A percentile compares a stretch with the other conserved stretches of the same genome.
phyloP scores from a whole-genome alignment of 2,329 filamentous ascomycete genomes.

The Fusarium sp. region DNA sequence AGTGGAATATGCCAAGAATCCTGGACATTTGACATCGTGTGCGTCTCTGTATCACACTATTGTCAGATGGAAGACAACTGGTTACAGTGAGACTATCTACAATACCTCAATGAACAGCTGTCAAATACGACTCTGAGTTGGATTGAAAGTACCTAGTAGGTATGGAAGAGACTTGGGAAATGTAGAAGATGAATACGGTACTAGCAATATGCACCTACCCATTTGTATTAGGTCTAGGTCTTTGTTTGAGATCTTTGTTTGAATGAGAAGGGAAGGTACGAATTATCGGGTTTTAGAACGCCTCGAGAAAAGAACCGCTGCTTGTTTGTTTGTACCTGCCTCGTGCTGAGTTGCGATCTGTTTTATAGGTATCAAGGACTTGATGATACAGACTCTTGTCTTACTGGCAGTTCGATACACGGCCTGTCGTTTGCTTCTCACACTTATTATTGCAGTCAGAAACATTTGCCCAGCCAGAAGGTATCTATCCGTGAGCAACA shows the following conservation, averaged over 20 bases:
- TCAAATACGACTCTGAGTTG: background rate
- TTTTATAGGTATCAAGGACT: background rate
- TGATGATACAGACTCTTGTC: background rate
- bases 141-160: too few relatives aligned
- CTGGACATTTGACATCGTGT: slow-evolving; percentile 21
- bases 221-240: background rate
- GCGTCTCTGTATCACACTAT: background rate
- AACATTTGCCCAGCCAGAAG: background rate
- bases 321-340: background rate
- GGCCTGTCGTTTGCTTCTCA: background rate
- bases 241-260: background rate
- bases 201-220: background rate
- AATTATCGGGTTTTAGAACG: background rate
- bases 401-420: background rate
- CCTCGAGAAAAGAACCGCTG: background rate
- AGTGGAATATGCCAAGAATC: slow-evolving; percentile 33
- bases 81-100: background rate
- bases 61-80: slow-evolving; percentile 19
- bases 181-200: background rate
- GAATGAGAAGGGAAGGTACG: background rate
- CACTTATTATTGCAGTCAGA: background rate
- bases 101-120: background rate
- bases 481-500: background rate
- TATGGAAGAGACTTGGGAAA: background rate
- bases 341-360: background rate